Conservation (phyloP, 2,329 filamentous ascomycete genomes). For the Pseudonectria buxi region DNA sequence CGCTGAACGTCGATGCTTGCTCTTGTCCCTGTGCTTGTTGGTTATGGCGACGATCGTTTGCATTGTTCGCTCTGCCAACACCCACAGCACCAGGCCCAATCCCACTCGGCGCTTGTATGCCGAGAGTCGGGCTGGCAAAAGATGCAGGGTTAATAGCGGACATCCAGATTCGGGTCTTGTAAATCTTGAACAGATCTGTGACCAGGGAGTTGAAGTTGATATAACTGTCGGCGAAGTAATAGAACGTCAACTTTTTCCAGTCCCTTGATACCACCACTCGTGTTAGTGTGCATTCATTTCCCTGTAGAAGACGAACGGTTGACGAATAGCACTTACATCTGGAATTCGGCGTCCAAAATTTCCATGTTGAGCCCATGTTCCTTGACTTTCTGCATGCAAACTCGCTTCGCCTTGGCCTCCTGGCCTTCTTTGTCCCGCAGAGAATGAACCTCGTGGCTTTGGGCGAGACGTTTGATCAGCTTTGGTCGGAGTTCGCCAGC, state of each 20-base stretch:
- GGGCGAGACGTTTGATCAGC: constrained; percentile 91
- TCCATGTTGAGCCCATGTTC: constrained; percentile 97
- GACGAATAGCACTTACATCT: constrained; percentile 65
- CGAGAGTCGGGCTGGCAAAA: constrained; percentile 72
- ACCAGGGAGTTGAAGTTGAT: constrained; percentile 99
- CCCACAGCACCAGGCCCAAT: constrained; percentile 61
- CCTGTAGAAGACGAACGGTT: neutral
- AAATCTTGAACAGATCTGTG: constrained; percentile 96
- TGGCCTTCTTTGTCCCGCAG: constrained; percentile 94
- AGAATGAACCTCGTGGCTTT: constrained; percentile 81
- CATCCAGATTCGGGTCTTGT: constrained; percentile 99
- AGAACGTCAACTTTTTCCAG: constrained; percentile 98
- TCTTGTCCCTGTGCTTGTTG: constrained; percentile 32
- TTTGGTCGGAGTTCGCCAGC: constrained; percentile 83
- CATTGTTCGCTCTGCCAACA: constrained; percentile 39
- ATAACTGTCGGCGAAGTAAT: constrained; percentile 96
- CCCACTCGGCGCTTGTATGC: constrained; percentile 62
- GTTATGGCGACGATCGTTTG: constrained; percentile 42
- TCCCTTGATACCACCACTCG: constrained; percentile 56
- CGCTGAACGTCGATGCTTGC: constrained; percentile 30
- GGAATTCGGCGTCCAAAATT: constrained; percentile 96
- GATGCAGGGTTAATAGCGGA: constrained; percentile 97
- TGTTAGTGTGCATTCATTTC: constrained; percentile 7
- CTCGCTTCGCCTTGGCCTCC: constrained; percentile 93
- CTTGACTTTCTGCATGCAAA: constrained; percentile 93